phyloP scores from a whole-genome alignment of 352 stramenopile genomes.

The Elongisporangium senticosum region DNA sequence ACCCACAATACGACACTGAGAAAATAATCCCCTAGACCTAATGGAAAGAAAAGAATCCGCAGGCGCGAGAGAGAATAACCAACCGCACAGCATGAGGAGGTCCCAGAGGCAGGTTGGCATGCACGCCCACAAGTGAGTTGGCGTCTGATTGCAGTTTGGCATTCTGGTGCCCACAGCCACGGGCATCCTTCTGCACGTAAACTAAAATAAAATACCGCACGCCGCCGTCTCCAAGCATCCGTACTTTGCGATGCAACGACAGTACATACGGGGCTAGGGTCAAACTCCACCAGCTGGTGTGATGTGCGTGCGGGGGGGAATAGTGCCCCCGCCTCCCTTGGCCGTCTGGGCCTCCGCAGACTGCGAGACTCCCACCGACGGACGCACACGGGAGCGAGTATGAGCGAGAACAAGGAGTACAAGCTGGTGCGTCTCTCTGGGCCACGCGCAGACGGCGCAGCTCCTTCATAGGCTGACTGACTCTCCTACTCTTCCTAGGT shows the following conservation, averaged over 20 bases:
- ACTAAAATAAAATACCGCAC: not conserved
- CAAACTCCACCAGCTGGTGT: not conserved
- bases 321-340: not conserved
- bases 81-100: too few species aligned
- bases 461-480: not conserved
- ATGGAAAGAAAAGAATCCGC: not conserved
- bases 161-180: too few species aligned
- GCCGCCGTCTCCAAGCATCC: not conserved
- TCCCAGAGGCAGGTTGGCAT: too few species aligned
- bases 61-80: not conserved
- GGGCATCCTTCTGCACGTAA: not conserved
- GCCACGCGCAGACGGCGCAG: not conserved
- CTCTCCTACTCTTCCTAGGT: slow-evolving; percentile 40
- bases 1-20: not conserved
- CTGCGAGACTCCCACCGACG: not conserved
- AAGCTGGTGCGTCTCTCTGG: slow-evolving; percentile 48
- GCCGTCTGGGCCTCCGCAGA: not conserved
- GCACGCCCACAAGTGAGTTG: too few species aligned
- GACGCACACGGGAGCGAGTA: slow-evolving; percentile 10
- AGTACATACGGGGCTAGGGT: not conserved
- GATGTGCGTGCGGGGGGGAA: not conserved
- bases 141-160: too few species aligned
- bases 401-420: slow-evolving; percentile 79
- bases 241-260: not conserved
- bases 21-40: not conserved